Evolutionary conservation across 176 grass and related monocot species (phyloP), one percentile per base, ranked within the genome.

Genomic region (Juncus inflexus): DNA sequence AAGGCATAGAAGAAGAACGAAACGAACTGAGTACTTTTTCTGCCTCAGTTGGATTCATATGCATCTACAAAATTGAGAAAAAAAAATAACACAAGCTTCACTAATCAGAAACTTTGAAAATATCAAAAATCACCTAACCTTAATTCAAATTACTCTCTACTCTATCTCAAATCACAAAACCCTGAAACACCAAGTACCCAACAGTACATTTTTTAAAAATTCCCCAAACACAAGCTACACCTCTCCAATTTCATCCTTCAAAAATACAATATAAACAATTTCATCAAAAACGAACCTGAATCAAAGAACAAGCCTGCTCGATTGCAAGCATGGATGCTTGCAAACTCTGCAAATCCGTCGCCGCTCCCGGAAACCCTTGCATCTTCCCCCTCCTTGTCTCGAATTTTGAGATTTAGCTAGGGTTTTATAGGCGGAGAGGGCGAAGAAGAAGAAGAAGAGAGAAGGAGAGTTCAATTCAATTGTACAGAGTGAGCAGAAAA

Each of bases 291-390:
- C 12, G 2, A 51, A 91, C 92, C 92, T 97, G 84, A 69, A 91
- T 86, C 58, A 80, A 77, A 52, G 92, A 91, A 76, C 87, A 97
- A 42, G 82, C 92, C 35, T 83, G 84, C 63, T 97, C 92, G 60
- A 96, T 84, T 55, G 92, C 82, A 14, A 78, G 41, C 87, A 91
- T 83, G 63, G 92, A 88, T 67, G 92, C 83, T 73, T 83, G 92
- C 42, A 97, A 84, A 52, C 83, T 80, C 59, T 81, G 73, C 67
- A 77, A 73, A 81, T 89, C 87, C 13, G 82, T 60, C 40, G 52
- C 16, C 49, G 74, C 77, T 74, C 87, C 92, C 2, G 92, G 92
- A 70, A 91, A 91, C 28, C 82, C 85, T 73, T 97, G 77, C 92
- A 97, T 91, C 50, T 64, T 60, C 15, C 43, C 12, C 36, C 52